phyloP scores from a whole-genome alignment of 208 protist genomes.

The Trypanosoma conorhini region DNA sequence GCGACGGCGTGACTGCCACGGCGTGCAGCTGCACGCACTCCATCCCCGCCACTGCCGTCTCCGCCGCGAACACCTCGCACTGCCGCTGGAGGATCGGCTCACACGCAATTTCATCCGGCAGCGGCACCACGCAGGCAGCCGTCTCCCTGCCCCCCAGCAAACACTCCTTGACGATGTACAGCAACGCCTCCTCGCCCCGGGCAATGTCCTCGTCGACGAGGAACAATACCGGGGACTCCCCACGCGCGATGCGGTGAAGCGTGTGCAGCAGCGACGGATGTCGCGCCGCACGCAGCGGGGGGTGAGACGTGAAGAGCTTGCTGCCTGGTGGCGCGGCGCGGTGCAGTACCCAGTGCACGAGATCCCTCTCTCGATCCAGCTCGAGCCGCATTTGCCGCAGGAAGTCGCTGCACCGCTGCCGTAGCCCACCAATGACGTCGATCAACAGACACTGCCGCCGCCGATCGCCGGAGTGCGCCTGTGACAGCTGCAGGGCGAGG shows the following conservation, averaged over 20 bases:
- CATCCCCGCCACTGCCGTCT: neutral
- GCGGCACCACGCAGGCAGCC: neutral
- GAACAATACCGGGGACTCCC: conserved; percentile 4
- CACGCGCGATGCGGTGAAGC: conserved; percentile 32
- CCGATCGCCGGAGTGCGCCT: conserved; percentile 12
- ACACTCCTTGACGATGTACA: conserved; percentile 15
- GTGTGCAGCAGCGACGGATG: conserved; percentile 41
- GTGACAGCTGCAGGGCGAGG: conserved; percentile 30
- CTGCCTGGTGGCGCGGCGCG: conserved; percentile 21
- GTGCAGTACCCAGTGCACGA: conserved; percentile 64
- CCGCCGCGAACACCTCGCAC: conserved; percentile 9
- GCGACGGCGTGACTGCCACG: neutral
- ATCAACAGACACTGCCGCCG: conserved; percentile 21
- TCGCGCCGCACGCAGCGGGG: conserved; percentile 31
- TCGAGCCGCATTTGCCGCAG: conserved; percentile 38
- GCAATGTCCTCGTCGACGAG: neutral
- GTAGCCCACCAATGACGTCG: conserved; percentile 36
- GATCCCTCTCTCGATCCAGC: conserved; percentile 38
- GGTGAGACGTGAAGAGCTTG: neutral
- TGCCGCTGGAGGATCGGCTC: neutral
- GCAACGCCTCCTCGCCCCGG: conserved; percentile 4
- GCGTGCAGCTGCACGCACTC: conserved; percentile 10
- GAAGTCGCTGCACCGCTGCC: conserved; percentile 41
- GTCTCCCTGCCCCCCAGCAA: conserved; percentile 11
- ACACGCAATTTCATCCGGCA: neutral